A percentile compares a stretch with the other conserved stretches of the same genome.
Evolutionary conservation across 495 filamentous ascomycete genomes (phyloP).

Genomic region (Oleoguttula mirabilis): DNA sequence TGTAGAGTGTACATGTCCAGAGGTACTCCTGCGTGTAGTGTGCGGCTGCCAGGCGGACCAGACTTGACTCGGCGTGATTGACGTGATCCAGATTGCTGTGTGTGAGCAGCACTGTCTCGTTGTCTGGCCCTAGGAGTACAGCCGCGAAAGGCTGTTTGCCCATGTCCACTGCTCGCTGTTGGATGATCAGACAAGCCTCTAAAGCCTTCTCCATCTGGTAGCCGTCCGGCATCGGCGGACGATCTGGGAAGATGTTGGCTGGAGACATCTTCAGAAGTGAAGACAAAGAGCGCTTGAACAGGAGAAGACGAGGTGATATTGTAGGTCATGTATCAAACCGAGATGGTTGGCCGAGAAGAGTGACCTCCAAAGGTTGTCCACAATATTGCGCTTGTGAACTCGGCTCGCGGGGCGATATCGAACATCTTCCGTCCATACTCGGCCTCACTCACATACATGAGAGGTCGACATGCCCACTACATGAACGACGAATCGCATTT

Average conservation of each 20-base stretch:
- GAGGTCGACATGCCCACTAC: too few species aligned
- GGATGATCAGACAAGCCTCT: slow-evolving; percentile 31
- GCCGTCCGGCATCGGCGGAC: slow-evolving; percentile 24
- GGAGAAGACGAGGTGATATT: too few species aligned
- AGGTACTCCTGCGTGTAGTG: slow-evolving; percentile 41
- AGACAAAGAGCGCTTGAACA: too few species aligned
- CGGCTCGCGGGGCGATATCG: too few species aligned
- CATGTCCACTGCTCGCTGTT: slow-evolving; percentile 32
- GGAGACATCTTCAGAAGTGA: too few species aligned
- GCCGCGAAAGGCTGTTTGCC: slow-evolving; percentile 40
- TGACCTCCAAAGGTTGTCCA: too few species aligned
- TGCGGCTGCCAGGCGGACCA: slow-evolving; percentile 39
- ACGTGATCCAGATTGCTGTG: slow-evolving; percentile 44
- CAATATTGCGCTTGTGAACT: too few species aligned
- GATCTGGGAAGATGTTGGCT: slow-evolving; percentile 13
- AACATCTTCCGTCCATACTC: too few species aligned
- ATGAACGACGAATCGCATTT: too few species aligned
- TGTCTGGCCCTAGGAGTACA: slow-evolving; percentile 38
- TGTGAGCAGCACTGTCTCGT: slow-evolving; percentile 35
- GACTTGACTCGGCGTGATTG: slow-evolving; percentile 42
- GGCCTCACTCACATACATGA: too few species aligned
- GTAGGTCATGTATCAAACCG: too few species aligned
- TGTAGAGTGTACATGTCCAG: slow-evolving; percentile 38
- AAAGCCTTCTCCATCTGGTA: slow-evolving; percentile 32
- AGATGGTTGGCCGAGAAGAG: too few species aligned